phyloP scores from a whole-genome alignment of 257 asterid species.

The Solanum ossicruentum region DNA sequence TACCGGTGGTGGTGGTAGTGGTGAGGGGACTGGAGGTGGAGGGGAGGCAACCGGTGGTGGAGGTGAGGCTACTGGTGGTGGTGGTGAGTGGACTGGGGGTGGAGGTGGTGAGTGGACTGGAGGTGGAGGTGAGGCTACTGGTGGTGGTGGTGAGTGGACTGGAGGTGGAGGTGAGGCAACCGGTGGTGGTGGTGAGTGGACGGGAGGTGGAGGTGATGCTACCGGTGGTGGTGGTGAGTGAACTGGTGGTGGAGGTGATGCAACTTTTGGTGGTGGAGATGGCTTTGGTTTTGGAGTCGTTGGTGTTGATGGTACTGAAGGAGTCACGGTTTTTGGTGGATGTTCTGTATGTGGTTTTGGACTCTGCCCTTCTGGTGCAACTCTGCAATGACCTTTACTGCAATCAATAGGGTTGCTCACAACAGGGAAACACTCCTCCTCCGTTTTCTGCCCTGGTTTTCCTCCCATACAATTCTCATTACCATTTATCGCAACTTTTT shows the following conservation, averaged over 20 bases:
- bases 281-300: not conserved
- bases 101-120: not conserved
- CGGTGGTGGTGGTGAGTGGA: too few relatives aligned
- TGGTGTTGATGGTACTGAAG: not conserved
- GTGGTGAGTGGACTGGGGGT: not conserved
- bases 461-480: conserved; percentile 34
- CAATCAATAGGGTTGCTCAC: conserved; percentile 42
- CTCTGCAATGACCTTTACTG: conserved; percentile 25
- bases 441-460: conserved; percentile 25
- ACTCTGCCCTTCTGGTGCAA: not conserved
- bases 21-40: not conserved
- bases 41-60: not conserved
- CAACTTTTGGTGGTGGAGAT: not conserved
- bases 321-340: conserved; percentile 2
- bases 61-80: not conserved
- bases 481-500: conserved; percentile 13
- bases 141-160: too few relatives aligned
- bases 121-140: not conserved
- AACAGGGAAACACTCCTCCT: conserved; percentile 18
- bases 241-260: not conserved
- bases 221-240: too few relatives aligned
- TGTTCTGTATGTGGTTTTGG: not conserved
- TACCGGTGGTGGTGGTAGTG: not conserved
- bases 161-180: too few relatives aligned
- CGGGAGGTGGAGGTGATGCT: too few relatives aligned